Conservation (phyloP, 352 stramenopile species). For the Peronosclerospora sorghi region DNA sequence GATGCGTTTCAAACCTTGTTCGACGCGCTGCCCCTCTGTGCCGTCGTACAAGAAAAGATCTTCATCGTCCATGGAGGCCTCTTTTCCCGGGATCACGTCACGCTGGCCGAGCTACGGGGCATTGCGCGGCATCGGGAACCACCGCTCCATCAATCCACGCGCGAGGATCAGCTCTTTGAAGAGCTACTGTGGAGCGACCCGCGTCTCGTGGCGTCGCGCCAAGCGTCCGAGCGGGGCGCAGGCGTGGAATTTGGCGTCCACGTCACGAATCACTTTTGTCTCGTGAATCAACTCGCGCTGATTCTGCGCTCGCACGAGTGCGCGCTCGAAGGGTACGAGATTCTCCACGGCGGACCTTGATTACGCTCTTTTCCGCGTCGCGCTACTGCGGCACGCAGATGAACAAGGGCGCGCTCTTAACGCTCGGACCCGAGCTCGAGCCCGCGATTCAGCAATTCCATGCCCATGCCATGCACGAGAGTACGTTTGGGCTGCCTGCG, state of each 20-base stretch:
- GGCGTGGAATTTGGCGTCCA: conserved; percentile 89
- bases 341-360: conserved; percentile 81
- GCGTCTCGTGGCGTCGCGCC: too few relatives aligned
- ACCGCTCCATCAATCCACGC: conserved; percentile 76
- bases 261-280: conserved; percentile 90
- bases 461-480: too few relatives aligned
- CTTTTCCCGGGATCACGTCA: conserved; percentile 87
- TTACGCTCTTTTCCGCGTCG: too few relatives aligned
- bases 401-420: too few relatives aligned
- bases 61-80: conserved; percentile 92
- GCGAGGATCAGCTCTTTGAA: conserved; percentile 91
- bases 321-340: conserved; percentile 86
- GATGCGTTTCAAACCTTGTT: conserved; percentile 78
- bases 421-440: conserved; percentile 82
- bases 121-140: conserved; percentile 88
- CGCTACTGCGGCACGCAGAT: too few relatives aligned
- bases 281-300: conserved; percentile 88
- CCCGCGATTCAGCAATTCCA: conserved; percentile 93
- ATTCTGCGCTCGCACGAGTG: conserved; percentile 92
- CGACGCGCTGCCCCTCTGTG: conserved; percentile 82
- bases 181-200: conserved; percentile 90
- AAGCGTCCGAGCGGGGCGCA: too few relatives aligned
- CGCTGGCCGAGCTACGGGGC: conserved; percentile 79
- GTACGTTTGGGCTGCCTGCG: too few relatives aligned
- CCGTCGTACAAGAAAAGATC: conserved; percentile 85